Conservation (phyloP, 305 asterid species). For the Striga hermonthica region DNA sequence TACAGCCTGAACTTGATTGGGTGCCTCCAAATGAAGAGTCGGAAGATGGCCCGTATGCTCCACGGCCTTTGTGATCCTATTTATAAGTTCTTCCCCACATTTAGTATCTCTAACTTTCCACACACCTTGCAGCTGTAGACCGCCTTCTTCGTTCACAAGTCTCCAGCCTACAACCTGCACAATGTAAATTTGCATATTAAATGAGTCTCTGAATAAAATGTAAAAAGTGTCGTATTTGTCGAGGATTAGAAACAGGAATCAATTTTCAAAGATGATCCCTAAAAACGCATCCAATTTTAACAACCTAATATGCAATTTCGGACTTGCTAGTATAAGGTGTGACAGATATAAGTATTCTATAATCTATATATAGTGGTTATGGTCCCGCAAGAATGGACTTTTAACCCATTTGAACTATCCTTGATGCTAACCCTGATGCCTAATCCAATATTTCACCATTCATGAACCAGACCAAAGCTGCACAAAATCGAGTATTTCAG, state of each 20-base stretch:
- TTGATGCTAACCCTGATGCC: no score
- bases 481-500: no score
- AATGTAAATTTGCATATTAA: neutral
- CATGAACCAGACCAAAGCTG: no score
- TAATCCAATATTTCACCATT: no score
- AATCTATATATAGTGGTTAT: no score
- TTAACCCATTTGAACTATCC: no score
- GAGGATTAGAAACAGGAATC: neutral
- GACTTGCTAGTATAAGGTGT: no score
- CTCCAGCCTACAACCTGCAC: slow-evolving; percentile 87
- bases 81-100: slow-evolving; percentile 66
- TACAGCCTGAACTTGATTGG: slow-evolving; percentile 67
- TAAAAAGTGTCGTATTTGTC: neutral
- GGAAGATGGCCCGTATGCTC: slow-evolving; percentile 68
- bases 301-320: no score
- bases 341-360: no score
- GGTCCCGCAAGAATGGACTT: no score
- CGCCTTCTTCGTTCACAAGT: slow-evolving; percentile 50
- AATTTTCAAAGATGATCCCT: no score
- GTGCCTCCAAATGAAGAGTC: slow-evolving; percentile 49
- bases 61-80: slow-evolving; percentile 49
- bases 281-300: no score
- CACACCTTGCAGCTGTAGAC: slow-evolving; percentile 53
- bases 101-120: slow-evolving; percentile 79
- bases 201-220: neutral